A percentile compares a stretch with the other conserved stretches of the same genome.
These are phyloP conservation scores for Punctularia strigosozonata DNA, from an alignment of 768 basidiomycete genomes.

Conservation along the genomic window DNA sequence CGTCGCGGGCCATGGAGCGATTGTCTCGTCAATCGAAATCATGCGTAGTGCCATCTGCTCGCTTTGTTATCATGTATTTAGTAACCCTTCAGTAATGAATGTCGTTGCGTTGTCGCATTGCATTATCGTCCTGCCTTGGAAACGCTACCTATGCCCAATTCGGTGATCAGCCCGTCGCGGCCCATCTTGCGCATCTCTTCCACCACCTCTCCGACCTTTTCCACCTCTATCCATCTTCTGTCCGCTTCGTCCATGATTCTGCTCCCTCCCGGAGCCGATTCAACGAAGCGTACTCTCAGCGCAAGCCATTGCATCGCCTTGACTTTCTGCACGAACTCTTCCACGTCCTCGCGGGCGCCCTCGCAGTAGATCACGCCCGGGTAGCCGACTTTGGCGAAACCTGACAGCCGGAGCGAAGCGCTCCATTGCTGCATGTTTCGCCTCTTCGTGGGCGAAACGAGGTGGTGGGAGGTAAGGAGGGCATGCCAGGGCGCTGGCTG, in stretches of 20 bases:
- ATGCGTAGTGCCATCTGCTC: too few relatives aligned
- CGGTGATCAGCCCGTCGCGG: slow-evolving; percentile 40
- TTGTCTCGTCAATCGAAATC: too few relatives aligned
- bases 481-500: slow-evolving; percentile 32
- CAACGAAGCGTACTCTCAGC: slow-evolving; percentile 47
- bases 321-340: slow-evolving; percentile 55
- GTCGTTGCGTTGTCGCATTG: too few relatives aligned
- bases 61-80: background rate
- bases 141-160: slow-evolving; percentile 55
- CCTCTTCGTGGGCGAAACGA: slow-evolving; percentile 53
- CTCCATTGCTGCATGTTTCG: slow-evolving; percentile 46
- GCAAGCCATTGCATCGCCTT: slow-evolving; percentile 77
- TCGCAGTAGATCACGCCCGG: slow-evolving; percentile 69
- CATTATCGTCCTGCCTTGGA: too few relatives aligned
- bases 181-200: slow-evolving; percentile 53
- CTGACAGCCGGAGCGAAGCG: slow-evolving; percentile 36
- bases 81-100: background rate
- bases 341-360: slow-evolving; percentile 37
- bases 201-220: slow-evolving; percentile 59
- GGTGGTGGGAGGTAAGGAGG: slow-evolving; percentile 64
- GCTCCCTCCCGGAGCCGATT: slow-evolving; percentile 22
- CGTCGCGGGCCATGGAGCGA: too few relatives aligned
- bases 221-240: slow-evolving; percentile 44
- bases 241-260: background rate
- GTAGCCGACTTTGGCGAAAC: slow-evolving; percentile 68